Evolutionary conservation across 2,329 filamentous ascomycete genomes (phyloP).

Genomic region (Aureobasidium sp.): DNA sequence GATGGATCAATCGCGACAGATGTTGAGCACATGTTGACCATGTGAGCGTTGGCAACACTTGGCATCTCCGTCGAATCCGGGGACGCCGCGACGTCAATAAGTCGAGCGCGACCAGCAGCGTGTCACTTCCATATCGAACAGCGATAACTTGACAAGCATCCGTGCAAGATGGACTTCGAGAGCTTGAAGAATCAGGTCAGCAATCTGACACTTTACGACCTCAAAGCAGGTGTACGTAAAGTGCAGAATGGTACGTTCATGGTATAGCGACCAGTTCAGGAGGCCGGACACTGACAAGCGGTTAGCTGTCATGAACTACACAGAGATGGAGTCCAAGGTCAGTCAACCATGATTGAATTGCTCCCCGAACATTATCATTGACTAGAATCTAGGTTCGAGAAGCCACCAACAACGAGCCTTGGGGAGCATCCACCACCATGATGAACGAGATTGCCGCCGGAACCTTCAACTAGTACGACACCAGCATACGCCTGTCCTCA

Average conservation of each 20-base stretch:
- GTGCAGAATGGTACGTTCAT: conserved; percentile 81
- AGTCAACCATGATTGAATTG: conserved; percentile 13
- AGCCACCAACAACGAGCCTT: conserved; percentile 98
- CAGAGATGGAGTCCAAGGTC: conserved; percentile 78
- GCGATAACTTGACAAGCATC: conserved; percentile 11
- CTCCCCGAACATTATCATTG: not conserved
- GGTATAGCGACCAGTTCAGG: not conserved
- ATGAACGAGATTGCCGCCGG: conserved; percentile 99
- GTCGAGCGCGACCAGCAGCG: not conserved
- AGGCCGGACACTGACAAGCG: conserved; percentile 9
- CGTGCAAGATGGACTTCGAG: conserved; percentile 69
- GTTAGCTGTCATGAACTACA: conserved; percentile 93
- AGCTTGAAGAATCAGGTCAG: conserved; percentile 78
- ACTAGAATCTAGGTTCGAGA: conserved; percentile 67
- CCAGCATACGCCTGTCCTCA: not conserved
- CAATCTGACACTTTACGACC: conserved; percentile 87
- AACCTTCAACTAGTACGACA: conserved; percentile 89
- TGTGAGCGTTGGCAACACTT: conserved; percentile 1
- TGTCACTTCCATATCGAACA: not conserved
- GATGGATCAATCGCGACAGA: not conserved
- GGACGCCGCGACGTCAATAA: conserved; percentile 11
- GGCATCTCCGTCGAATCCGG: conserved; percentile 9
- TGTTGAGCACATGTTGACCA: not conserved
- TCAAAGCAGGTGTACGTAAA: conserved; percentile 91
- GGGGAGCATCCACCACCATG: conserved; percentile 73